Evolutionary conservation across 2,329 filamentous ascomycete species (phyloP).

Genomic region (Botryotinia convoluta): DNA sequence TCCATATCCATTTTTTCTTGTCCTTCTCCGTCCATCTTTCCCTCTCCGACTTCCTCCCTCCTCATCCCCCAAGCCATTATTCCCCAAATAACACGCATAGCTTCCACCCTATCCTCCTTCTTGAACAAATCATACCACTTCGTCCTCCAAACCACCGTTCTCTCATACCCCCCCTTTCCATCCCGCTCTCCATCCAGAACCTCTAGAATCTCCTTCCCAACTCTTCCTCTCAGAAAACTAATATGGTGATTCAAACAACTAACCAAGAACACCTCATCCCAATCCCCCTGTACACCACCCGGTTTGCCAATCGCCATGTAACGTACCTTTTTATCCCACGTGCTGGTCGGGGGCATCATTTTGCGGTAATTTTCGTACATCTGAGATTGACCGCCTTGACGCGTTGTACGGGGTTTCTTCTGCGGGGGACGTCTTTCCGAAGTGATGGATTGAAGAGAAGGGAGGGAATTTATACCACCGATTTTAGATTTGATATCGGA

Average conservation of each 20-base stretch:
- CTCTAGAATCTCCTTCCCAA: constrained; percentile 52
- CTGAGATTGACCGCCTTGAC: constrained; percentile 43
- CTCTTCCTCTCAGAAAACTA: constrained; percentile 56
- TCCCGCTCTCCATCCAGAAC: constrained; percentile 52
- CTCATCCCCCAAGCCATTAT: constrained; percentile 62
- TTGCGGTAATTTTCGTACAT: constrained; percentile 65
- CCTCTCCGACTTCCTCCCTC: constrained; percentile 22
- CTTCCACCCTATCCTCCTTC: constrained; percentile 52
- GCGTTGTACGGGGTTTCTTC: constrained; percentile 23
- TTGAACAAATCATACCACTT: constrained; percentile 61
- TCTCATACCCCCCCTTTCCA: constrained; percentile 38
- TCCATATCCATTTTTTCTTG: constrained; percentile 28
- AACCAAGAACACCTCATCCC: constrained; percentile 61
- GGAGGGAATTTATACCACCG: constrained; percentile 24
- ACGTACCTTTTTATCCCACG: constrained; percentile 59
- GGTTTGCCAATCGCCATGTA: constrained; percentile 57
- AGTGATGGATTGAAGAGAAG: background rate
- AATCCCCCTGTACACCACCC: constrained; percentile 50
- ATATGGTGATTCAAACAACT: constrained; percentile 62
- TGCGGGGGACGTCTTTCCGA: constrained; percentile 13
- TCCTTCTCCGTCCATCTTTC: background rate
- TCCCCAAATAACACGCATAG: constrained; percentile 57
- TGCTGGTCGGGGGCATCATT: constrained; percentile 54
- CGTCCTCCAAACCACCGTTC: constrained; percentile 55
- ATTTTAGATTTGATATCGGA: constrained; percentile 25